Evolutionary conservation across 208 protist genomes (phyloP), one percentile per base, ranked within the genome.

Genomic region (Entamoeba histolytica): DNA sequence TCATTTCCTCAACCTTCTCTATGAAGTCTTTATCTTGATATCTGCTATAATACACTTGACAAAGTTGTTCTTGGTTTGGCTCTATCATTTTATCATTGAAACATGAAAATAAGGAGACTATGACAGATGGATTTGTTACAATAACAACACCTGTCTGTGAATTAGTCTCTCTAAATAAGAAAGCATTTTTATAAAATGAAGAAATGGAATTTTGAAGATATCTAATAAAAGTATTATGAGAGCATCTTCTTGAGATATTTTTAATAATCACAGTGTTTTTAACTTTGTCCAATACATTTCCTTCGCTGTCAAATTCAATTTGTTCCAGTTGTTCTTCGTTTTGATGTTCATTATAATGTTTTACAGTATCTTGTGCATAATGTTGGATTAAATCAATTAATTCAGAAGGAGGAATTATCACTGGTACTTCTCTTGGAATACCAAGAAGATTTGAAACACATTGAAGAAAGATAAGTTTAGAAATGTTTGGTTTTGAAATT

Each of bases 401-500:
- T 35, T 78, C 28, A 39, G 8, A 10, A 10, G 61, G 61, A 39
- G 61, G 28, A n/a, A 35, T 10, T 10, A 78, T n/a, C 0, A 19
- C 61, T 10, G 61, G 61, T 28, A 78, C 7, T 10, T 78, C 61
- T 39, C 19, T 78, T 78, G 61, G 61, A 23, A 78, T 39, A 7
- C 8, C 6, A 7, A 78, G 28, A n/a, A 35, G 28, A 7, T 10
- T n/a, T 78, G 28, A 23, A 0, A 78, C n/a, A 7, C 6, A 78
- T 10, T 78, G 17, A 78, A 78, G 8, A n/a, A 78, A 23, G 7
- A n/a, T 78, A 28, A 39, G 28, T 28, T 78, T 78, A 23, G 15
- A n/a, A 19, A 39, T 28, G 19, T 78, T 78, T 78, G 94, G 95
- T 57, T 94, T 49, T n/a, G 95, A 96, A 28, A 61, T 49, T 87